Base-by-base conservation (phyloP, 169 alveolate genomes). In the Perkinsus marinus region DNA sequence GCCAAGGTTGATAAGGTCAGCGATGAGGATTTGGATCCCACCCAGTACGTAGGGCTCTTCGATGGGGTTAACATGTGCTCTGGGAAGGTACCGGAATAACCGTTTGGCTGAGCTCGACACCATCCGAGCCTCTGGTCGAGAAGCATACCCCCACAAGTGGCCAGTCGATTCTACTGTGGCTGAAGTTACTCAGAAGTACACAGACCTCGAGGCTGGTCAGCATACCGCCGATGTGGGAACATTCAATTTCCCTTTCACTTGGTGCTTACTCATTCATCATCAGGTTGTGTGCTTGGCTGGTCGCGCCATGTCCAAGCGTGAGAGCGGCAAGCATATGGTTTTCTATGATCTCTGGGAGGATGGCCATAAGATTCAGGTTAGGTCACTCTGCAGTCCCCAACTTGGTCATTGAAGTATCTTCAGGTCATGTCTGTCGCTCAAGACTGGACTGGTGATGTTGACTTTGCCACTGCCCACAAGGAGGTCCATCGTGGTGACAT, bases 121-220 rank as follows among this genome's bases (percentile, higher is more conserved):
- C 90, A 90, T 96, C 68, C 91, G 94, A 91, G 93, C 92, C 38
- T 57, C 93, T 39, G 95, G 95, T 39, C 94, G 93, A 39, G 93
- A 94, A 90, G 97, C 98, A 34, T 97, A 96, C 92, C 98, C 98
- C n/a, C 99, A 97, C 94, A 97, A 97, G 94, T 97, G 97, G 95
- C 93, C 95, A 38, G 97, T 97, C 43, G 93, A 96, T 37, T 93
- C 93, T 47, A 92, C 95, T 38, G 41, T 94, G 0, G 79, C 90
- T 22, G 96, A 96, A 79, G 95, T 95, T 91, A 94, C 94, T 46
- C 69, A 91, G 91, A 95, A 94, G 92, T 96, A 92, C 93, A 94
- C 93, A 13, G 93, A 93, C 13, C 90, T 94, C 39, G 96, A 94
- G 90, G 95, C 95, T 91, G 97, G 97, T 39, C 94, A 92, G 89